These are phyloP conservation scores for Gossypium arboreum DNA, from an alignment of 345 rosid genomes.

Conservation along the genomic window DNA sequence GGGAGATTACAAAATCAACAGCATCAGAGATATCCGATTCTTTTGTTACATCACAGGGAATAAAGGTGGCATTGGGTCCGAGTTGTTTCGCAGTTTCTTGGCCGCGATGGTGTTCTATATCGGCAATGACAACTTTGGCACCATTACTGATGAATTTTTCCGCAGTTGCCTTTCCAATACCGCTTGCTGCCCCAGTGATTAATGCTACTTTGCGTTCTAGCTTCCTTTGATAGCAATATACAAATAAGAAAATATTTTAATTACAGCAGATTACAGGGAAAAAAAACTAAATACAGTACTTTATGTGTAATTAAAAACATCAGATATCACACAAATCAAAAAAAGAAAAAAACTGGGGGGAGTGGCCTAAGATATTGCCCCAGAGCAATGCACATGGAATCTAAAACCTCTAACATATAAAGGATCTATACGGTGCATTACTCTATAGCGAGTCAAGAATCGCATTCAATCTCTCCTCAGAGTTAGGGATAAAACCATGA, in stretches of 20 bases:
- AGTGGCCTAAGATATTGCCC: no score
- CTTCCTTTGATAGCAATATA: conserved; percentile 32
- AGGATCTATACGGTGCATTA: no score
- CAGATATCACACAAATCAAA: no score
- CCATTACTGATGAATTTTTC: conserved; percentile 60
- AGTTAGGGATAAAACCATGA: no score
- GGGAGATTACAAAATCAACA: conserved; percentile 55
- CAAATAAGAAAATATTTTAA: not conserved
- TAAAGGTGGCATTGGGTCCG: conserved; percentile 54
- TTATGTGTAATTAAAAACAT: no score
- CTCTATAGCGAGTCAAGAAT: no score
- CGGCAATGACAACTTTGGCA: conserved; percentile 76
- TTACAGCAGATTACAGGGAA: not conserved
- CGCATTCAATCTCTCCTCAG: no score
- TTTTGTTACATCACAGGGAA: conserved; percentile 62
- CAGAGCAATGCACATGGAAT: no score
- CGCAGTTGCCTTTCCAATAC: conserved; percentile 81
- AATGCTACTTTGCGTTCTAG: conserved; percentile 82
- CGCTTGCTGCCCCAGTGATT: conserved; percentile 88
- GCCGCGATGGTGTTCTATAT: conserved; percentile 54
- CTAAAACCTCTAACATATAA: no score
- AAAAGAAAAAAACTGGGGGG: no score
- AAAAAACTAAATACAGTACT: no score
- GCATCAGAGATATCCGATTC: conserved; percentile 69
- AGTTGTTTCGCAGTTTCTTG: conserved; percentile 49